Evolutionary conservation across 1,139 yeast species (phyloP), one percentile per base, ranked within the genome.

Genomic region (Magnusiomyces suaveolens): DNA sequence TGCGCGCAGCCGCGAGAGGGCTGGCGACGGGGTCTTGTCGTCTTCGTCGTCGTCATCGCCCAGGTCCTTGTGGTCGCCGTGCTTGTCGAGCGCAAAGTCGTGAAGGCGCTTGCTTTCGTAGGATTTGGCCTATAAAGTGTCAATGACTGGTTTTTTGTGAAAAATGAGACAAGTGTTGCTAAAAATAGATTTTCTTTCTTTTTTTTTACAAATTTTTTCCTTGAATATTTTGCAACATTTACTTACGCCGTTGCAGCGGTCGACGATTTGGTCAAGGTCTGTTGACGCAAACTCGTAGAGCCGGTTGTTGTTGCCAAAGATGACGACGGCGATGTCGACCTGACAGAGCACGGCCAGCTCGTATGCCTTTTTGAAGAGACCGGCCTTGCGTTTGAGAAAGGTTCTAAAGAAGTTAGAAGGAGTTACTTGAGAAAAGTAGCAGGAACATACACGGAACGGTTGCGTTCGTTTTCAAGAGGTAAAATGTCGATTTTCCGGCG

Each of bases 401-500:
- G 98, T 92, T 21, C 73, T 71, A 59, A 51, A 41, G 25, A 25
- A 8, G 8, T 8, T 3, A 21, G 10, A 3, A 50, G 26, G 55
- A 54, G 54, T 46, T 57, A 20, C 29, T 41, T 46, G 14, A 16
- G 43, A 21, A n/a, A 10, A 20, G n/a, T 16, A 21, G 8, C 24
- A 18, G 16, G 18, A 18, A 67, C 71, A 60, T 66, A 68, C 67
- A 74, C 76, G 43, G 73, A 68, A 32, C 77, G 94, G 69, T 89
- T 90, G 58, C 97, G 77, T 69, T 90, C 97, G 62, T 92, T 96
- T 4, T 83, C 76, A 58, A 92, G 82, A 50, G 97, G 97, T 69
- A 87, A 83, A 64, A 92, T 92, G 62, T 87, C 95, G 61, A 92
- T 92, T 71, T 92, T 92, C 73, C 97, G 84, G 76, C 98, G 84